These are phyloP conservation scores for Magnusiomyces fungicola DNA, from an alignment of 1,139 yeast species.

Conservation along the genomic window DNA sequence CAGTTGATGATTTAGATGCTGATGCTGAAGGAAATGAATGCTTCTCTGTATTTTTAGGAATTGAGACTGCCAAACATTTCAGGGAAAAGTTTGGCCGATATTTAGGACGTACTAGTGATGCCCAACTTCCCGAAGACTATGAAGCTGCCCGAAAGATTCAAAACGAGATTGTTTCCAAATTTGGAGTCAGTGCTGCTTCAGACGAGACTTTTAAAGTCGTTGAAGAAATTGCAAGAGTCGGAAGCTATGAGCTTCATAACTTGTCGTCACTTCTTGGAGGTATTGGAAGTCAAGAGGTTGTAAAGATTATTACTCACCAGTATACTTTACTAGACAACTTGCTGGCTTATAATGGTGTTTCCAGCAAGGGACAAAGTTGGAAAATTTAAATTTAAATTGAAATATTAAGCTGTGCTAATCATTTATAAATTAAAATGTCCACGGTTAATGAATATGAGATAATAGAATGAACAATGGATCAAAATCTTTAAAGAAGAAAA, in stretches of 20 bases:
- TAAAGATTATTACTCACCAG: slow-evolving; percentile 61
- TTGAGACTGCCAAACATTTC: slow-evolving; percentile 22
- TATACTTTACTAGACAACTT: slow-evolving; percentile 65
- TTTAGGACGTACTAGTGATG: slow-evolving; percentile 14
- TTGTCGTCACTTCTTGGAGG: slow-evolving; percentile 65
- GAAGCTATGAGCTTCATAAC: slow-evolving; percentile 41
- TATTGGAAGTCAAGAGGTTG: slow-evolving; percentile 66
- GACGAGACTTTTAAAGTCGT: slow-evolving; percentile 17
- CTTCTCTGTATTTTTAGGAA: slow-evolving; percentile 23
- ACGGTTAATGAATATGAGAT: too few species aligned
- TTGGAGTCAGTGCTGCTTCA: slow-evolving; percentile 14
- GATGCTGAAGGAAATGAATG: slow-evolving; percentile 18
- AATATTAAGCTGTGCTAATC: too few species aligned
- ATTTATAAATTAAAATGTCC: too few species aligned
- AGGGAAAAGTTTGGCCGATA: slow-evolving; percentile 18
- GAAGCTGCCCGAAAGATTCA: slow-evolving; percentile 16
- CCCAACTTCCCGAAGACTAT: slow-evolving; percentile 8
- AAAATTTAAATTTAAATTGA: slow-evolving; percentile 32
- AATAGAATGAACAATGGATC: too few species aligned
- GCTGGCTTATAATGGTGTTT: slow-evolving; percentile 60
- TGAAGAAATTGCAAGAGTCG: slow-evolving; percentile 30
- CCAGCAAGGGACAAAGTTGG: slow-evolving; percentile 46
- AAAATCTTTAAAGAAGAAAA: too few species aligned
- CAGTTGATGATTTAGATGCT: too few species aligned
- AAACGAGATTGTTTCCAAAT: slow-evolving; percentile 9